Base-by-base conservation (phyloP, 768 basidiomycete species). In the Mycena olivaceomarginata region DNA sequence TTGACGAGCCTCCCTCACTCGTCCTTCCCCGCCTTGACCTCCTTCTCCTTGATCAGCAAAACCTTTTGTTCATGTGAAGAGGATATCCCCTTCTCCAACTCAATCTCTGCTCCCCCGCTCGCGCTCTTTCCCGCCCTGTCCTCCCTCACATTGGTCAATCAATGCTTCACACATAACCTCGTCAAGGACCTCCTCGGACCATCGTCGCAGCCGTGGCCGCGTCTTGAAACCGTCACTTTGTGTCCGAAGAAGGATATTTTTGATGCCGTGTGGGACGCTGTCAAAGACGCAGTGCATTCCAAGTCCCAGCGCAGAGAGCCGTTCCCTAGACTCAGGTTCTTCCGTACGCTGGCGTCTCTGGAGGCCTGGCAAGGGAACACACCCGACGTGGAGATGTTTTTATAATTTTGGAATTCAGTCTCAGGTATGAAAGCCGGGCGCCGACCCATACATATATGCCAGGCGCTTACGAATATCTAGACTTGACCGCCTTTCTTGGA, bases 281-380 rank as follows among this genome's bases (percentile, higher is more conserved):
- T 64, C 20, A 6, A 51, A 2, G 18, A 22, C 13, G 45, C 41
- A 6, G 46, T 64, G 20, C 20, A 20, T 18, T 40, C 70, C 1
- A 53, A 8, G 25, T 46, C 62, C 37, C 31, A 64, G 48, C 25
- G 18, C 20, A 41, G 16, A 64, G 25, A 51, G 7, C 31, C 46
- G 2, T 6, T 71, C 37, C 60, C 70, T 6, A 64, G 64, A 10
- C 37, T 71, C 40, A 39, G 45, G 45, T n/a, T 71, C 16, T 64
- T 57, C 56, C 51, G 9, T 53, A n/a, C 51, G 20, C 20, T 6
- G 6, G 3, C 20, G 10, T n/a, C 51, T 20, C 18, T 53, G 15
- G 20, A 53, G 10, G 10, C 20, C 0, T 53, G 51, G 51, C 8
- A n/a, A 18, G 51, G n/a, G 20, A 6, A n/a, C 1, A n/a, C 1